Evolutionary conservation across 805 yeast genomes (phyloP).

Genomic region (Saccharomycopsis sp.): DNA sequence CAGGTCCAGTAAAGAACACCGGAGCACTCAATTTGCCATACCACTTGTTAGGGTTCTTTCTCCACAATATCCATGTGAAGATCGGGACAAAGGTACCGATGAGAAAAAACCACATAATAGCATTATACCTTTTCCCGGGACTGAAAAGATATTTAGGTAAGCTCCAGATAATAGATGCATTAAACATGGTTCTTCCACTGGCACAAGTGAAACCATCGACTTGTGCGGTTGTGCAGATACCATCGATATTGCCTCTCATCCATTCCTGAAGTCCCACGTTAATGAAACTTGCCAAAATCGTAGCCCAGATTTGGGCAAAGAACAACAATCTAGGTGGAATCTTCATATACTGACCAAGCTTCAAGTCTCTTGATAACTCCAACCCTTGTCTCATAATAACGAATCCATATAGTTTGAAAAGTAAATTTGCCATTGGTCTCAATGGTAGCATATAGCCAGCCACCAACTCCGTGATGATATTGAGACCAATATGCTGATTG

Average conservation of each 20-base stretch:
- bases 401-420: slow-evolving; percentile 48
- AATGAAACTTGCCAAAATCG: slow-evolving; percentile 34
- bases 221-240: slow-evolving; percentile 38
- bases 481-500: slow-evolving; percentile 34
- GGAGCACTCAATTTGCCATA: slow-evolving; percentile 47
- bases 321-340: slow-evolving; percentile 52
- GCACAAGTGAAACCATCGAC: slow-evolving; percentile 42
- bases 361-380: slow-evolving; percentile 43
- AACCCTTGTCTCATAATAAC: slow-evolving; percentile 50
- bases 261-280: slow-evolving; percentile 36
- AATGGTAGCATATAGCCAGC: slow-evolving; percentile 56
- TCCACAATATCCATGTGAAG: slow-evolving; percentile 29
- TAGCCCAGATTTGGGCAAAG: slow-evolving; percentile 36
- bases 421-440: slow-evolving; percentile 47
- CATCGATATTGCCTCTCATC: slow-evolving; percentile 34
- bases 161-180: slow-evolving; percentile 49
- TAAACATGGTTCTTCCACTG: slow-evolving; percentile 36
- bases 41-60: slow-evolving; percentile 28
- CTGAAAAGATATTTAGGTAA: slow-evolving; percentile 47
- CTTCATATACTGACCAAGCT: slow-evolving; percentile 51
- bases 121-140: slow-evolving; percentile 44
- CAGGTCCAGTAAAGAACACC: slow-evolving; percentile 54
- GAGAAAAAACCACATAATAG: slow-evolving; percentile 49
- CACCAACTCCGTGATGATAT: slow-evolving; percentile 50
- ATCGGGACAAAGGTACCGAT: slow-evolving; percentile 40